Conservation (phyloP, 768 basidiomycete genomes). For the Lactarius tabidus region DNA sequence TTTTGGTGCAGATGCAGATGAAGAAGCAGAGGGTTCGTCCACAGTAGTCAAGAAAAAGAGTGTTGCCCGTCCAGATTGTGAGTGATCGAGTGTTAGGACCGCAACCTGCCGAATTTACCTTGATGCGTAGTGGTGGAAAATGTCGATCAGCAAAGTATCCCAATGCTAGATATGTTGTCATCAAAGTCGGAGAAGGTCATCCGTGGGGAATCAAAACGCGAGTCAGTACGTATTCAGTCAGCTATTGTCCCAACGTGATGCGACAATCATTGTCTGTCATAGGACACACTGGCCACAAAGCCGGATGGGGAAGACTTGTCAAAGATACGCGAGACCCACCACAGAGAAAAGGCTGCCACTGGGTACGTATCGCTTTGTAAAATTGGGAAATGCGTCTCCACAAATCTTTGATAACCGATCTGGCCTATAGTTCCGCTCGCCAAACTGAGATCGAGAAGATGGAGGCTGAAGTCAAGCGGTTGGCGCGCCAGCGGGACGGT, state of each 20-base stretch:
- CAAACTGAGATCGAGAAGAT: conserved; percentile 79
- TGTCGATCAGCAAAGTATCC: conserved; percentile 28
- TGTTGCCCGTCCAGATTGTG: conserved; percentile 81
- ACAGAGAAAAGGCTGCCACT: conserved; percentile 58
- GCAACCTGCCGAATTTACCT: not conserved
- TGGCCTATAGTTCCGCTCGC: conserved; percentile 50
- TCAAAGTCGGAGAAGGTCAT: not conserved
- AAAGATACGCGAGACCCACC: conserved; percentile 73
- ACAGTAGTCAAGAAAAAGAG: conserved; percentile 68
- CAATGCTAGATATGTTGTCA: conserved; percentile 16
- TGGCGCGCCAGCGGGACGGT: conserved; percentile 57
- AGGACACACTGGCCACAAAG: conserved; percentile 34
- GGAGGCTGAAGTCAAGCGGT: conserved; percentile 82
- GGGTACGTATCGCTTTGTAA: conserved; percentile 40
- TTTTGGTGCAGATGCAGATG: conserved; percentile 75
- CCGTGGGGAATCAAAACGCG: conserved; percentile 4
- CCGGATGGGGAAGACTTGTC: conserved; percentile 52
- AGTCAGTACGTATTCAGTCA: conserved; percentile 3
- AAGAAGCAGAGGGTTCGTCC: conserved; percentile 54
- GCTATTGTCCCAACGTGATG: not conserved
- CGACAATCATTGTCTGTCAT: conserved; percentile 6
- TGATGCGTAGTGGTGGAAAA: conserved; percentile 35
- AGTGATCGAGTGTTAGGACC: conserved; percentile 30
- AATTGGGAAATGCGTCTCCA: not conserved
- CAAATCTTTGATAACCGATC: conserved; percentile 2